Evolutionary conservation across 2,329 filamentous ascomycete genomes (phyloP).

Genomic region (Thielaviopsis populi): DNA sequence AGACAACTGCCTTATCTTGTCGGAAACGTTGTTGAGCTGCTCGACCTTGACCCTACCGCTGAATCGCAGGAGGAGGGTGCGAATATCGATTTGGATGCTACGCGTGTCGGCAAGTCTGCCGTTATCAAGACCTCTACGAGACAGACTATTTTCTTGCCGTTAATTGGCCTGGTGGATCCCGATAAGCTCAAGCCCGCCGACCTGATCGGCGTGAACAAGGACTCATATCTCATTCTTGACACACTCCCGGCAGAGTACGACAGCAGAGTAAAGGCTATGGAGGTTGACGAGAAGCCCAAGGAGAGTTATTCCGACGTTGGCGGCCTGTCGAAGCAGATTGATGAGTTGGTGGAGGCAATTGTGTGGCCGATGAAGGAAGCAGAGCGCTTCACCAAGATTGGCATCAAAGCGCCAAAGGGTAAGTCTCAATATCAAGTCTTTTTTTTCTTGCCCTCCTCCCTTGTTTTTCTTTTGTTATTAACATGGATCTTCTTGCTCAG

Average conservation of each 20-base stretch:
- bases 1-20: slow-evolving; percentile 97
- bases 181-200: slow-evolving; percentile 90
- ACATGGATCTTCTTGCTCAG: slow-evolving; percentile 31
- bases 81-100: slow-evolving; percentile 96
- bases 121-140: slow-evolving; percentile 98
- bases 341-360: slow-evolving; percentile 94
- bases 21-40: slow-evolving; percentile 91
- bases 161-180: slow-evolving; percentile 93
- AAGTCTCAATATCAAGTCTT: slow-evolving; percentile 24
- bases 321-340: slow-evolving; percentile 96
- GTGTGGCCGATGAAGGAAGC: slow-evolving; percentile 99
- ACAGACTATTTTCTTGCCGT: slow-evolving; percentile 94
- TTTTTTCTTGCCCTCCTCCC: not conserved
- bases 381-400: slow-evolving; percentile 98
- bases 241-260: slow-evolving; percentile 96
- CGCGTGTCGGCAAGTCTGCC: slow-evolving; percentile 89
- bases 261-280: slow-evolving; percentile 98
- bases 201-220: slow-evolving; percentile 96
- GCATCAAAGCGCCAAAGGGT: slow-evolving; percentile 99
- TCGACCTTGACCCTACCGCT: slow-evolving; percentile 89
- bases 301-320: slow-evolving; percentile 98
- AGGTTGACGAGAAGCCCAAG: slow-evolving; percentile 98
- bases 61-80: slow-evolving; percentile 96
- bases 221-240: slow-evolving; percentile 93
- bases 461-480: slow-evolving; percentile 16